phyloP scores from a whole-genome alignment of 805 yeast genomes.

The Starmerella kuoi region DNA sequence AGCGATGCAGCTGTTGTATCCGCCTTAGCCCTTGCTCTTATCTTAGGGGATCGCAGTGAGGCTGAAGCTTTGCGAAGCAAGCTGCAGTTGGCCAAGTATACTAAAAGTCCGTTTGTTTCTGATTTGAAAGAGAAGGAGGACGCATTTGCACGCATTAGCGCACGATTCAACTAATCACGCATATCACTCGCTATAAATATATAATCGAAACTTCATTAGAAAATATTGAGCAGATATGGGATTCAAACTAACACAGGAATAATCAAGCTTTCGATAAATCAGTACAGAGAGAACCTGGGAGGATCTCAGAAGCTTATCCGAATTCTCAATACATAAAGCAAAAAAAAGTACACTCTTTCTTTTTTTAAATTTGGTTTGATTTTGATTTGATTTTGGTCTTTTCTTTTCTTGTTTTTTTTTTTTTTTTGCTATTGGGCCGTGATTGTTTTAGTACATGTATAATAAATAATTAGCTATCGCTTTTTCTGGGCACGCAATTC shows the following conservation, averaged over 20 bases:
- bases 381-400: too few relatives aligned
- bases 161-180: constrained; percentile 20
- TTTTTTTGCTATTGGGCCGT: too few relatives aligned
- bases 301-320: too few relatives aligned
- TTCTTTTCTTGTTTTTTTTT: too few relatives aligned
- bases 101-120: constrained; percentile 39
- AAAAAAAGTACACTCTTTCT: too few relatives aligned
- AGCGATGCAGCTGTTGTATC: constrained; percentile 41
- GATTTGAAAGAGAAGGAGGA: constrained; percentile 51
- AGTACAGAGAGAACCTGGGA: too few relatives aligned
- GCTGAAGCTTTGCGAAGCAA: constrained; percentile 8
- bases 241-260: too few relatives aligned
- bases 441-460: too few relatives aligned
- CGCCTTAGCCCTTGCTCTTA: constrained; percentile 48
- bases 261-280: too few relatives aligned
- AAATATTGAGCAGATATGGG: not conserved
- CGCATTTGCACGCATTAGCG: constrained; percentile 53
- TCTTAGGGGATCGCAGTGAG: constrained; percentile 34
- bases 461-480: not conserved
- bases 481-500: constrained; percentile 6
- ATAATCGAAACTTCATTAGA: not conserved
- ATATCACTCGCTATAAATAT: not conserved
- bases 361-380: too few relatives aligned
- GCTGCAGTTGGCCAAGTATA: constrained; percentile 35
- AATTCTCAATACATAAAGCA: too few relatives aligned